phyloP scores from a whole-genome alignment of 306 rosid species.

The Betula pendula region DNA sequence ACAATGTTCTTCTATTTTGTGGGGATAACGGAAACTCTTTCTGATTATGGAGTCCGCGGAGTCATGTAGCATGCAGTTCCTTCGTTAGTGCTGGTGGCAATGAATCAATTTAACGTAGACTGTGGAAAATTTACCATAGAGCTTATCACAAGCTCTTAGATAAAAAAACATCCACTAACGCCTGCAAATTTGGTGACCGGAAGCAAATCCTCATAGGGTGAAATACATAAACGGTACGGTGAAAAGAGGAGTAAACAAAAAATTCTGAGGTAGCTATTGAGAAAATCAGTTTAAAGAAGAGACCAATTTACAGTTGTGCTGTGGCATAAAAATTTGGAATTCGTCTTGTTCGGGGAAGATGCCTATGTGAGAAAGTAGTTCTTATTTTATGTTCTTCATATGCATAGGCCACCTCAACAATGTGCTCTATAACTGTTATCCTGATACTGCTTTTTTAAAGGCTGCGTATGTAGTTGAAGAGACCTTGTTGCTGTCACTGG shows the following conservation, averaged over 20 bases:
- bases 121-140: not conserved
- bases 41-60: not conserved
- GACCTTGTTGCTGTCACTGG: not conserved
- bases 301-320: not conserved
- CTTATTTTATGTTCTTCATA: not conserved
- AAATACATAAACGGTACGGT: too few species aligned
- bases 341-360: not conserved
- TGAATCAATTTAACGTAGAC: not conserved
- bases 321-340: not conserved
- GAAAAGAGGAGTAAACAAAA: not conserved
- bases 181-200: not conserved
- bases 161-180: not conserved
- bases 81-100: not conserved
- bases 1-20: not conserved
- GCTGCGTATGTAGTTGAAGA: too few species aligned
- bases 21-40: not conserved
- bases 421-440: not conserved
- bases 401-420: not conserved
- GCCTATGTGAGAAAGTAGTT: not conserved
- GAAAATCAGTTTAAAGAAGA: slow-evolving; percentile 1
- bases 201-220: not conserved
- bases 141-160: not conserved
- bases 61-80: not conserved
- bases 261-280: not conserved
- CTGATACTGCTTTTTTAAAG: not conserved